Percentiles rank a stretch among this genome's conserved stretches.
These are phyloP conservation scores for Neltuma alba DNA, from an alignment of 306 rosid species.

Conservation along the genomic window DNA sequence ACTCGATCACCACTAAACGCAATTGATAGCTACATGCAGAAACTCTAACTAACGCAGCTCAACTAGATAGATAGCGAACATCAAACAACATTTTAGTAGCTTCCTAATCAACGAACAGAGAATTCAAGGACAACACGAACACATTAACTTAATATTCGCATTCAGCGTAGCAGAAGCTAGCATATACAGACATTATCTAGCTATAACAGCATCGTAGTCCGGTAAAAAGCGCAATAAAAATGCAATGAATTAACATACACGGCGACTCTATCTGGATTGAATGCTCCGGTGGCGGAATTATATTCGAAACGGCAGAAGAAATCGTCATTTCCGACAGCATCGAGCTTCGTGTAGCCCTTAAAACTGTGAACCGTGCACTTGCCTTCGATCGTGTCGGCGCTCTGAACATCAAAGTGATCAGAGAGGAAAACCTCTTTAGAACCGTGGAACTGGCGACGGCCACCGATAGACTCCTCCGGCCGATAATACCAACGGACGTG, in stretches of 20 bases:
- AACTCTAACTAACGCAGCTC: not conserved
- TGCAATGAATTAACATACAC: slow-evolving; percentile 61
- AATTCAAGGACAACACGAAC: not conserved
- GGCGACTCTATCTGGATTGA: slow-evolving; percentile 96
- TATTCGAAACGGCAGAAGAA: slow-evolving; percentile 99
- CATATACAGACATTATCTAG: not conserved
- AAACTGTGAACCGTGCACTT: slow-evolving; percentile 95
- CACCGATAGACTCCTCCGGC: slow-evolving; percentile 99
- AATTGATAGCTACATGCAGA: slow-evolving; percentile 14
- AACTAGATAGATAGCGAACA: slow-evolving; percentile 20
- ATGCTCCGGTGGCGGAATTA: slow-evolving; percentile 88
- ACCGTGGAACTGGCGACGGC: slow-evolving; percentile 98
- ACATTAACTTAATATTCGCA: slow-evolving; percentile 9
- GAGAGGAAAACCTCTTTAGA: slow-evolving; percentile 95
- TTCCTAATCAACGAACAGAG: not conserved
- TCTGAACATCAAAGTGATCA: slow-evolving; percentile 89
- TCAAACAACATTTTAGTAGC: slow-evolving; percentile 9
- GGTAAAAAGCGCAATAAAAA: not conserved
- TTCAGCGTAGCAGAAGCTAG: slow-evolving; percentile 2
- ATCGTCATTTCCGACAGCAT: slow-evolving; percentile 95
- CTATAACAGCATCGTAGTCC: not conserved
- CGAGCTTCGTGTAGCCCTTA: slow-evolving; percentile 92
- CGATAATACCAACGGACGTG: slow-evolving; percentile 97
- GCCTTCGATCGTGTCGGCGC: slow-evolving; percentile 87
- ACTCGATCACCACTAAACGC: slow-evolving; percentile 1